Conservation (phyloP, 345 rosid genomes). For the Pelargonium nanum region DNA sequence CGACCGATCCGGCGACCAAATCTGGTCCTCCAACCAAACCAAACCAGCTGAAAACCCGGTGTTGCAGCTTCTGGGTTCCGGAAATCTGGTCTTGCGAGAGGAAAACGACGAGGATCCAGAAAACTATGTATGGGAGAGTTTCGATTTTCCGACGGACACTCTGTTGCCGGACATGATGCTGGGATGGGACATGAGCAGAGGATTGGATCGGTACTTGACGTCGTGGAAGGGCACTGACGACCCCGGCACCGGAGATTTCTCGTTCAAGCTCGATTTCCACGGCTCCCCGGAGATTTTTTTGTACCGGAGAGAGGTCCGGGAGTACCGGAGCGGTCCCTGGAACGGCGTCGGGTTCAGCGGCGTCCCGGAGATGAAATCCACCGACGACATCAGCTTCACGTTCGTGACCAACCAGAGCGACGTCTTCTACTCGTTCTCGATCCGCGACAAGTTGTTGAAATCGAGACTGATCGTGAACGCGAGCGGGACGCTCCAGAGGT, state of each 20-base stretch:
- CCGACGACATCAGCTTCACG: not conserved
- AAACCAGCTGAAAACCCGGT: slow-evolving; percentile 11
- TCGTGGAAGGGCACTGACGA: not conserved
- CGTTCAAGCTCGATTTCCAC: not conserved
- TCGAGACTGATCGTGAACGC: slow-evolving; percentile 45
- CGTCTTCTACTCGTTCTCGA: not conserved
- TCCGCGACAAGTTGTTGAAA: not conserved
- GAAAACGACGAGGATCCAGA: slow-evolving; percentile 8
- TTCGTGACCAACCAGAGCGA: not conserved
- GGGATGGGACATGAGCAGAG: slow-evolving; percentile 15
- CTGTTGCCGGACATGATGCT: slow-evolving; percentile 35
- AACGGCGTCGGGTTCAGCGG: slow-evolving; percentile 25
- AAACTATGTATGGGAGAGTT: slow-evolving; percentile 37
- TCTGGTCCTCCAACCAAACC: slow-evolving; percentile 35
- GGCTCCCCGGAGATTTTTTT: slow-evolving; percentile 1
- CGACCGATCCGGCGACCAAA: not conserved
- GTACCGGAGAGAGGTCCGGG: not conserved
- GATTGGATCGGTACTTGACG: not conserved
- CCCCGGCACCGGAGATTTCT: not conserved
- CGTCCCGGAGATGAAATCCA: slow-evolving; percentile 17
- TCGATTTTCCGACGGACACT: slow-evolving; percentile 31
- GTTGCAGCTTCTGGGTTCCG: slow-evolving; percentile 26
- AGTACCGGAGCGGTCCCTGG: slow-evolving; percentile 27
- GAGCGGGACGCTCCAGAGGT: slow-evolving; percentile 32
- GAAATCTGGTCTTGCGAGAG: slow-evolving; percentile 34